A percentile compares a stretch with the other conserved stretches of the same genome.
These are phyloP conservation scores for Beauveria rudraprayagi DNA, from an alignment of 2,329 filamentous ascomycete species.

Conservation along the genomic window DNA sequence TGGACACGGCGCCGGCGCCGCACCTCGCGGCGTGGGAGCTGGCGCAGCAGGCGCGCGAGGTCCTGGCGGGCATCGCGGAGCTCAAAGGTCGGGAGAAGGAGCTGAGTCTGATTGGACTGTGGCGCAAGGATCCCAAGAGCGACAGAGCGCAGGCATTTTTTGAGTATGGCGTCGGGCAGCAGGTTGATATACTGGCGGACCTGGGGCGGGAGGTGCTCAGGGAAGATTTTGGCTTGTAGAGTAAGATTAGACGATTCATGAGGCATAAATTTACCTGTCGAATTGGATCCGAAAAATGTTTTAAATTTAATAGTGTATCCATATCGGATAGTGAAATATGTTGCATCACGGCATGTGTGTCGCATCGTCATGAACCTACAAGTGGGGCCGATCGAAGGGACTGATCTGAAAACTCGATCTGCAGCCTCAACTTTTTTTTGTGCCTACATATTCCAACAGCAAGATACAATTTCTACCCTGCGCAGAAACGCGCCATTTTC, in stretches of 20 bases:
- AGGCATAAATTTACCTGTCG: no score
- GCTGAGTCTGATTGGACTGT: conserved; percentile 34
- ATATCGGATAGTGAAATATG: background rate
- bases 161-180: conserved; percentile 38
- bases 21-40: conserved; percentile 40
- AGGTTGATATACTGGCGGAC: conserved; percentile 37
- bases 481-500: no score
- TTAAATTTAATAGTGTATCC: background rate
- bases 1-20: conserved; percentile 32
- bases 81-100: conserved; percentile 39
- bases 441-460: background rate
- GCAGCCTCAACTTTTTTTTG: background rate
- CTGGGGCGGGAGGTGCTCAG: conserved; percentile 29
- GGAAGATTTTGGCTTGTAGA: conserved; percentile 1
- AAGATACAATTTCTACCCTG: background rate
- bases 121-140: conserved; percentile 33
- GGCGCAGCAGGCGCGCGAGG: conserved; percentile 32
- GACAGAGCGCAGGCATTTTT: conserved; percentile 39
- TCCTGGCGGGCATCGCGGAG: conserved; percentile 41
- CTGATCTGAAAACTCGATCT: background rate
- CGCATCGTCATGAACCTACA: background rate
- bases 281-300: background rate
- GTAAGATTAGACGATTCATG: background rate
- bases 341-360: background rate
- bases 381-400: conserved; percentile 1